A percentile compares a stretch with the other conserved stretches of the same genome.
These are phyloP conservation scores for Umbelopsis sp. DNA, from an alignment of 371 early-diverging fungal genomes.

Conservation along the genomic window DNA sequence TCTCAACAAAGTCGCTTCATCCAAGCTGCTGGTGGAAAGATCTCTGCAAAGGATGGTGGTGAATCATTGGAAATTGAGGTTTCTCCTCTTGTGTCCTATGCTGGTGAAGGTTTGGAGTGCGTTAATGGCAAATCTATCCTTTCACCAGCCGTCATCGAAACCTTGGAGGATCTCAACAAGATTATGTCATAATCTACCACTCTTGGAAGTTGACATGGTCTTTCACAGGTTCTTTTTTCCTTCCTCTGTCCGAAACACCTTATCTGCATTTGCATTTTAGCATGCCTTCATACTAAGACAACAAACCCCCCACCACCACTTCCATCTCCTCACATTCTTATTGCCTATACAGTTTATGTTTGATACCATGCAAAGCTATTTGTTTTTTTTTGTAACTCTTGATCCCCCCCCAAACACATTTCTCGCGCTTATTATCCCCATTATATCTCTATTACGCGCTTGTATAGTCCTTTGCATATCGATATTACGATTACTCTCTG, in stretches of 20 bases:
- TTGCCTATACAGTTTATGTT: neutral
- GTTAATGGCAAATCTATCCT: constrained; percentile 64
- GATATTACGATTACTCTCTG: neutral
- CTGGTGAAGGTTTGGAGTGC: constrained; percentile 89
- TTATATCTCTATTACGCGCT: constrained; percentile 11
- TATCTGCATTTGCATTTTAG: constrained; percentile 15
- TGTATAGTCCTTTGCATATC: constrained; percentile 9
- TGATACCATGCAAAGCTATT: constrained; percentile 12
- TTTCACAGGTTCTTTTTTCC: neutral
- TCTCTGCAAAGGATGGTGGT: constrained; percentile 60
- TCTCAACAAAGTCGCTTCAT: constrained; percentile 85
- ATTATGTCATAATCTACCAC: constrained; percentile 8
- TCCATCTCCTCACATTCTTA: neutral
- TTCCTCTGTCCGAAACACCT: neutral
- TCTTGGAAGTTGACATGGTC: neutral
- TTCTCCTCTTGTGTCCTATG: constrained; percentile 89
- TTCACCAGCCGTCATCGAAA: constrained; percentile 49
- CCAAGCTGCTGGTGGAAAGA: constrained; percentile 83
- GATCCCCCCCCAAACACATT: neutral
- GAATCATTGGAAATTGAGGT: constrained; percentile 75
- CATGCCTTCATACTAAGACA: constrained; percentile 1
- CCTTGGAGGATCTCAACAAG: constrained; percentile 39
- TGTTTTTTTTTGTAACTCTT: constrained; percentile 10
- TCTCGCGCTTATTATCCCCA: constrained; percentile 11
- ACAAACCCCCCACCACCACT: neutral